Base-by-base conservation (phyloP, 2,329 filamentous ascomycete genomes). In the Pseudodiploospora longispora region DNA sequence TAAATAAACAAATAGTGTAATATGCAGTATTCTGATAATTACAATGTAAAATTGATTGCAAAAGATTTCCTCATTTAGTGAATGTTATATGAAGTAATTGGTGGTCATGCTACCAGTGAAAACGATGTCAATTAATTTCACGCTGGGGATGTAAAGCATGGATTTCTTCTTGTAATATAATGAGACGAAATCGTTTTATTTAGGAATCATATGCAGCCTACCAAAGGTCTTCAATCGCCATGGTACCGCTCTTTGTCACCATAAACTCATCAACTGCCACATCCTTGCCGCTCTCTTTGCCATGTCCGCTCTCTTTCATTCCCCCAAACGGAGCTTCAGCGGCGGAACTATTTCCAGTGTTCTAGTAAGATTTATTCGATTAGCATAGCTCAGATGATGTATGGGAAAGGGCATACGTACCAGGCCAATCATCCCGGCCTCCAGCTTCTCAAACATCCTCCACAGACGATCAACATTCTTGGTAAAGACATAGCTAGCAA, bases 401-500 rank as follows among this genome's bases (percentile, higher is more conserved):
- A 12, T 6, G 28, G 36, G 1, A 9, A 38, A 10, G 36, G 7
- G 10, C 3, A 32, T 19, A 72, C 55, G 43, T 48, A 63, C 61
- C 43, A 65, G 45, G 9, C 61, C 61, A 41, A 65, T 53, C 60
- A 64, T 64, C 9, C 63, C 62, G 10, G 59, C 63, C 42, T 82
- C 74, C 30, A 82, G 60, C 19, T 60, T 64, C 49, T 72, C 69
- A 27, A 67, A 66, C 30, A 74, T 60, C 30, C 68, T 60, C 61
- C 64, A 69, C 12, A 64, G 54, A 4, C 69, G 53, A 36, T 60
- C 59, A n/a, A 67, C 53, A 52, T 72, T 59, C 47, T 61, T 60
- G 37, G 64, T 83, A 63, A 81, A 87, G 63, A 85, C 85, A 62
- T 87, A 87, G 3, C 80, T 83, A 1, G 84, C 82, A 31, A 87